Conservation (phyloP, 2,329 filamentous ascomycete genomes). For the Penicillium fuscoglaucum region DNA sequence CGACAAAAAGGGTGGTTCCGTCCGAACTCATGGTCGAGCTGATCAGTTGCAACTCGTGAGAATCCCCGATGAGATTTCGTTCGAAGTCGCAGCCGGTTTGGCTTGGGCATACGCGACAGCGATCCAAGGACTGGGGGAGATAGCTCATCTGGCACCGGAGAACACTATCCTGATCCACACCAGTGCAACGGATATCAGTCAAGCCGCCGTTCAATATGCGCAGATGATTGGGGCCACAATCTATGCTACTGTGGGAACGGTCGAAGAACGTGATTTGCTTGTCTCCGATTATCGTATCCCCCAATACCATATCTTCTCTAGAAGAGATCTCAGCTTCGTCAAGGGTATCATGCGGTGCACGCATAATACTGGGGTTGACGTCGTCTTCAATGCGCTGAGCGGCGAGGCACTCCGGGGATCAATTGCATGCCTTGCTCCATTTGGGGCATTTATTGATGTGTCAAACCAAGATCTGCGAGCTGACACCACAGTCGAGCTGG, state of each 20-base stretch:
- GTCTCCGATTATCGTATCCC: slow-evolving; percentile 13
- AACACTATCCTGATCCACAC: slow-evolving; percentile 24
- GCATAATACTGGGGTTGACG: slow-evolving; percentile 16
- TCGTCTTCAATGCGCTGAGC: slow-evolving; percentile 21
- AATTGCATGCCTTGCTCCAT: slow-evolving; percentile 18
- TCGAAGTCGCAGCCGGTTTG: slow-evolving; percentile 15
- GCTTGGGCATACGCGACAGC: slow-evolving; percentile 12
- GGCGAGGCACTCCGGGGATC: slow-evolving; percentile 20
- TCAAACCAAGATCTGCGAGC: not conserved
- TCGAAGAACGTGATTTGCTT: slow-evolving; percentile 13
- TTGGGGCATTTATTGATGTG: slow-evolving; percentile 22
- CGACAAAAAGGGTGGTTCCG: not conserved
- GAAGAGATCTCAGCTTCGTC: slow-evolving; percentile 13
- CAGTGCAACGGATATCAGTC: slow-evolving; percentile 18
- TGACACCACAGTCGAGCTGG: slow-evolving; percentile 10
- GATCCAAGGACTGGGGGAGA: slow-evolving; percentile 13
- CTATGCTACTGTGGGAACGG: slow-evolving; percentile 18
- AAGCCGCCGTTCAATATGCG: slow-evolving; percentile 29
- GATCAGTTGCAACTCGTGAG: slow-evolving; percentile 5
- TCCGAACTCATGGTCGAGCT: slow-evolving; percentile 13
- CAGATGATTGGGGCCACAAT: slow-evolving; percentile 13
- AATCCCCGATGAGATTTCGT: slow-evolving; percentile 9
- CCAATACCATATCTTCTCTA: slow-evolving; percentile 17
- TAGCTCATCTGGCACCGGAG: slow-evolving; percentile 6
- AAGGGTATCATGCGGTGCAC: slow-evolving; percentile 21